Percentiles rank a stretch among this genome's conserved stretches.
Evolutionary conservation across 768 basidiomycete species (phyloP).

Genomic region (Pisolithus marmoratus): DNA sequence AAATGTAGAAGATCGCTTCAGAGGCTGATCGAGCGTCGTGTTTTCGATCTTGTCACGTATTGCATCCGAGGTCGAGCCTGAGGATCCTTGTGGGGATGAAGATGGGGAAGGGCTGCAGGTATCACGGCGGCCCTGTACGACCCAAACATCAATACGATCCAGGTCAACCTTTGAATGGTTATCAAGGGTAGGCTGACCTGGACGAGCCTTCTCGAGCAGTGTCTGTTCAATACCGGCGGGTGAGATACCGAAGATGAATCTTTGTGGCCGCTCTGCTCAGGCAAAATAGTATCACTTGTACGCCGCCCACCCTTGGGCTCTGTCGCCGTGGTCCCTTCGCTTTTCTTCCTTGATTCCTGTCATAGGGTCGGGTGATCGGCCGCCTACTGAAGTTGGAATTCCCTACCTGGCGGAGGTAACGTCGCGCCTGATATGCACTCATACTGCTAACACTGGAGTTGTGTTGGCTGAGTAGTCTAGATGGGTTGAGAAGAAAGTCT

Average conservation of each 20-base stretch:
- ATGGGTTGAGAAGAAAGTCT: not conserved
- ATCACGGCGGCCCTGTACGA: no score
- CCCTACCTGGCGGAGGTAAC: not conserved
- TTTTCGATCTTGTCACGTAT: no score
- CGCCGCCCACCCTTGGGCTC: not conserved
- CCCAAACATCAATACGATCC: no score
- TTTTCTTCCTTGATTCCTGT: not conserved
- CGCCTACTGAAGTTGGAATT: not conserved
- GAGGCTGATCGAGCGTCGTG: not conserved
- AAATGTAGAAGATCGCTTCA: not conserved
- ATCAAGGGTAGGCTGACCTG: no score
- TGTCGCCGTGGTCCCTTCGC: not conserved
- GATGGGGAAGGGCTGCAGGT: no score
- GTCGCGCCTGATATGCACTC: not conserved
- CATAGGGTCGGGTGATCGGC: not conserved
- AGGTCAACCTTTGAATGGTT: no score
- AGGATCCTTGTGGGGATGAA: no score
- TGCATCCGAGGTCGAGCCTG: no score
- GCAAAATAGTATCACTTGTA: not conserved
- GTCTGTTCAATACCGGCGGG: no score
- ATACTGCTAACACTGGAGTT: not conserved
- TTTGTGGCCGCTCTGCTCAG: no score
- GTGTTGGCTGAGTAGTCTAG: not conserved
- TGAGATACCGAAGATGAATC: no score
- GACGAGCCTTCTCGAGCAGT: no score